Conservation (phyloP, 441 rosid species). For the Rhodomyrtus psidioides region DNA sequence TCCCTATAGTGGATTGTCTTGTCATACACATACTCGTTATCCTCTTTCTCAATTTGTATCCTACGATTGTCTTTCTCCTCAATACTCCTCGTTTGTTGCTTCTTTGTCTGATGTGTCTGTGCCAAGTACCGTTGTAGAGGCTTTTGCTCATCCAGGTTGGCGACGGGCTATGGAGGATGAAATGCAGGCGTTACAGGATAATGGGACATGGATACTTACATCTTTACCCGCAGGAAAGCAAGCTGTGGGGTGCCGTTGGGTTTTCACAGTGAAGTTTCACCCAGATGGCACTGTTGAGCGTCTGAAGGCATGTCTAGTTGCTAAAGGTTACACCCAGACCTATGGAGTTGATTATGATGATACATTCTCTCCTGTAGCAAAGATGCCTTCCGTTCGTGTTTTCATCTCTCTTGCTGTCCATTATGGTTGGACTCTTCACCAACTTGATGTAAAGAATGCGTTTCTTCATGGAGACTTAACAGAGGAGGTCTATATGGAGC, state of each 20-base stretch:
- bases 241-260: background rate
- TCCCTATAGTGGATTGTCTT: background rate
- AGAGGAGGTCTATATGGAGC: background rate
- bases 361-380: background rate
- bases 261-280: background rate
- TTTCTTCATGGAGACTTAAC: background rate
- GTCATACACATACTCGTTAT: background rate
- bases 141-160: background rate
- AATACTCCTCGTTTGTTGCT: background rate
- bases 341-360: background rate
- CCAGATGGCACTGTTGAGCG: background rate
- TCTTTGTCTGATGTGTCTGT: background rate
- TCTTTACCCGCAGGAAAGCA: background rate
- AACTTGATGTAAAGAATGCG: background rate
- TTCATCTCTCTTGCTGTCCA: background rate
- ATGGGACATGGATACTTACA: background rate
- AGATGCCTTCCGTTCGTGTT: background rate
- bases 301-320: background rate
- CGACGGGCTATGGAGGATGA: background rate
- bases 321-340: background rate
- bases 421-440: background rate
- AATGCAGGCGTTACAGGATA: background rate
- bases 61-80: background rate
- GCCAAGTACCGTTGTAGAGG: background rate
- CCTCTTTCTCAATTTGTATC: background rate